A percentile compares a stretch with the other conserved stretches of the same genome.
Conservation (phyloP, 352 stramenopile genomes). For the Pythium brassicae region DNA sequence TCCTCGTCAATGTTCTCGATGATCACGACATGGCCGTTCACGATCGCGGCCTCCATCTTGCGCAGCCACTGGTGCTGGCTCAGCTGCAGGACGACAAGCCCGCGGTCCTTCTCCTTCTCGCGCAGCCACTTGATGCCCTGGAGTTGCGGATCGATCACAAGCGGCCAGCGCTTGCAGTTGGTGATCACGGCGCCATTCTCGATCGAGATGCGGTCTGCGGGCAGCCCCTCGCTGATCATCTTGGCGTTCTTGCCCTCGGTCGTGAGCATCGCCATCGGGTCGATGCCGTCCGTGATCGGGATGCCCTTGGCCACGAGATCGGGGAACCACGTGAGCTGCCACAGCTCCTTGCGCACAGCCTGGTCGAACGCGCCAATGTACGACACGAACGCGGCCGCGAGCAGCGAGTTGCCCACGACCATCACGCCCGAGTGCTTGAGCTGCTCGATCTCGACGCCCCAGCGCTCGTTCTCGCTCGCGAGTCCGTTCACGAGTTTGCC, state of each 20-base stretch:
- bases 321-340: slow-evolving; percentile 78
- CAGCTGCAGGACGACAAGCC: slow-evolving; percentile 92
- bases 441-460: slow-evolving; percentile 95
- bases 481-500: slow-evolving; percentile 95
- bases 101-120: slow-evolving; percentile 92
- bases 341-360: slow-evolving; percentile 81
- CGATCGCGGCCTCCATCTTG: slow-evolving; percentile 92
- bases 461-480: slow-evolving; percentile 95
- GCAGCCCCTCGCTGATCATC: slow-evolving; percentile 97
- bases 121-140: slow-evolving; percentile 98
- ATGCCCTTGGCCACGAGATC: slow-evolving; percentile 91
- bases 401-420: slow-evolving; percentile 95
- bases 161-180: slow-evolving; percentile 96
- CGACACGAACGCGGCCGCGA: slow-evolving; percentile 96
- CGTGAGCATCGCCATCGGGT: slow-evolving; percentile 94
- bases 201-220: slow-evolving; percentile 96
- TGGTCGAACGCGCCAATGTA: slow-evolving; percentile 98
- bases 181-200: slow-evolving; percentile 98
- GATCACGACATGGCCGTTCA: slow-evolving; percentile 94
- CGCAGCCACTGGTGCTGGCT: slow-evolving; percentile 96
- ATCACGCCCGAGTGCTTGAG: slow-evolving; percentile 94
- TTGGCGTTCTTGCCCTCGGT: slow-evolving; percentile 96
- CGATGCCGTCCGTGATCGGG: slow-evolving; percentile 92
- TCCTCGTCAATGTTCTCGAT: slow-evolving; percentile 98
- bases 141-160: slow-evolving; percentile 97